These are phyloP conservation scores for Sporothrix phasma DNA, from an alignment of 2,329 filamentous ascomycete genomes.

Conservation along the genomic window DNA sequence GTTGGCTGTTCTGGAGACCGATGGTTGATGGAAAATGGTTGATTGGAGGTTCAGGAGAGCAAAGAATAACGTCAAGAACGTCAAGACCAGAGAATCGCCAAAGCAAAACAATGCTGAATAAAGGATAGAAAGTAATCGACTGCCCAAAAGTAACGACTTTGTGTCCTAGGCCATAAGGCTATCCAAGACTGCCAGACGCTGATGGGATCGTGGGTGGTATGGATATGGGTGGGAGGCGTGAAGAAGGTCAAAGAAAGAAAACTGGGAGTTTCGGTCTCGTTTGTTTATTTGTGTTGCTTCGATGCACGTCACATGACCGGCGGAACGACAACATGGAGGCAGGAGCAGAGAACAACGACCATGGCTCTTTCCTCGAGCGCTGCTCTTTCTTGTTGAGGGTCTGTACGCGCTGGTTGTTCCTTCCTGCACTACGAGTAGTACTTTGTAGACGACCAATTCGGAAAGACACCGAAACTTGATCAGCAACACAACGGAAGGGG, in stretches of 20 bases:
- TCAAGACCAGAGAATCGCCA: background rate
- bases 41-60: no score
- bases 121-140: background rate
- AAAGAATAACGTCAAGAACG: background rate
- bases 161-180: conserved; percentile 3
- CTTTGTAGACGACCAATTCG: no score
- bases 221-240: background rate
- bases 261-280: background rate
- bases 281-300: background rate
- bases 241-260: background rate
- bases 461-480: no score
- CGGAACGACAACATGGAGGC: background rate
- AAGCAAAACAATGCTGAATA: background rate
- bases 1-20: background rate
- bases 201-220: background rate
- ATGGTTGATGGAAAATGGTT: no score
- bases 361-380: background rate
- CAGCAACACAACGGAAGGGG: no score
- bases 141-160: background rate
- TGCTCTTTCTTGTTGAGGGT: no score
- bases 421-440: no score
- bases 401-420: no score
- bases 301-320: background rate
- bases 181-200: background rate
- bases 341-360: background rate